Conservation (phyloP, 1,284 basidiomycete genomes). For the Megacollybia platyphylla region DNA sequence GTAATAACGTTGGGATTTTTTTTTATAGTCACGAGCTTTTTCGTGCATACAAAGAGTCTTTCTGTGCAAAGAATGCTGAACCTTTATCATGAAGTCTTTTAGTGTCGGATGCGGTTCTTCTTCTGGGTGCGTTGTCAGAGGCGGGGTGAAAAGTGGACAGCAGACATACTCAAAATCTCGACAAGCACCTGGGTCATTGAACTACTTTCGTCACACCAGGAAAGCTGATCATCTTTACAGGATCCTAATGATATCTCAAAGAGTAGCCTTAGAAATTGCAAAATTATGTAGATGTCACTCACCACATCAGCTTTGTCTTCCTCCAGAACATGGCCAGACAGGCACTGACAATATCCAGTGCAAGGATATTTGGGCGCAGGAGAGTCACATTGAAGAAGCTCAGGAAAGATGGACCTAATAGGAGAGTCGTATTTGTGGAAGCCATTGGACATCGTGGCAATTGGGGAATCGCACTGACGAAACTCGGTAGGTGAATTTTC, state of each 20-base stretch:
- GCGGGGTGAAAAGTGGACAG: not conserved
- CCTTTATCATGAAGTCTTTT: constrained; percentile 11
- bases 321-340: not conserved
- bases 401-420: not conserved
- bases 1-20: constrained; percentile 2
- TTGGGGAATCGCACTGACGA: constrained; percentile 6
- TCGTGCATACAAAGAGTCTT: constrained; percentile 4
- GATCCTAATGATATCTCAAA: constrained; percentile 19
- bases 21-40: constrained; percentile 5
- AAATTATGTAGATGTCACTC: constrained; percentile 8
- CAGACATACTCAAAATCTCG: constrained; percentile 6
- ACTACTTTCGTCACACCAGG: constrained; percentile 17
- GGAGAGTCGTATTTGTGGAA: constrained; percentile 1
- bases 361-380: not conserved
- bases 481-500: constrained; percentile 10
- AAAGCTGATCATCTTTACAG: constrained; percentile 17
- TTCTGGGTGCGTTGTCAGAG: not conserved
- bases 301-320: constrained; percentile 2
- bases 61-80: constrained; percentile 12
- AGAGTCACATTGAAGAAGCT: not conserved
- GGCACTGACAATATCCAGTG: not conserved
- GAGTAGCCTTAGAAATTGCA: not conserved
- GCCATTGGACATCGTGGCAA: constrained; percentile 5
- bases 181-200: constrained; percentile 17
- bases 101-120: constrained; percentile 12